A percentile compares a stretch with the other conserved stretches of the same genome.
These are phyloP conservation scores for Thielaviopsis punctulata DNA, from an alignment of 2,329 filamentous ascomycete species.

Conservation along the genomic window DNA sequence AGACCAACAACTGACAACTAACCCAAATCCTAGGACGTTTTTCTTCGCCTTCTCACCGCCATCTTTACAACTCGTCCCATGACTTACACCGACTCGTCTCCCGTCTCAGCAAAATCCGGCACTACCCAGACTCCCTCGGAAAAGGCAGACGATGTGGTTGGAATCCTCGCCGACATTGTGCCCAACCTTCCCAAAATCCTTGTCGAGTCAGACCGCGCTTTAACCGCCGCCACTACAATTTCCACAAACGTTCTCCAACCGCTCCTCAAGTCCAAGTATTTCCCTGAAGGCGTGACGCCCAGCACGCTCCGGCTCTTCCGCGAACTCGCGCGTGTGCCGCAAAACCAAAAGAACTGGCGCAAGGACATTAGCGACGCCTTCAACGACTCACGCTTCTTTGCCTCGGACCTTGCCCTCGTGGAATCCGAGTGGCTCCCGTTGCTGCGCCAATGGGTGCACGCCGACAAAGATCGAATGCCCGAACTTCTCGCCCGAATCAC, in stretches of 20 bases:
- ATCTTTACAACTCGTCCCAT: constrained; percentile 81
- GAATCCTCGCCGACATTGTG: constrained; percentile 61
- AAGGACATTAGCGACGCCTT: constrained; percentile 86
- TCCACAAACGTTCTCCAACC: constrained; percentile 71
- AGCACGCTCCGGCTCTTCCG: constrained; percentile 57
- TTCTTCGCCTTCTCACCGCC: constrained; percentile 74
- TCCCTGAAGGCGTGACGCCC: constrained; percentile 67
- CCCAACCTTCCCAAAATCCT: constrained; percentile 69
- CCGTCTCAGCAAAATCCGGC: constrained; percentile 21
- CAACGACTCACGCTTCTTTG: constrained; percentile 75
- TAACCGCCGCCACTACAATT: constrained; percentile 61
- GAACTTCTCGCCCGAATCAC: constrained; percentile 67
- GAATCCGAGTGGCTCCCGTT: constrained; percentile 65
- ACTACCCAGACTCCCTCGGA: constrained; percentile 24
- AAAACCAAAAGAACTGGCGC: constrained; percentile 77
- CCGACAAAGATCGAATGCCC: constrained; percentile 73
- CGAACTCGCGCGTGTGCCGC: constrained; percentile 59
- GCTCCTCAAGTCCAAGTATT: constrained; percentile 64
- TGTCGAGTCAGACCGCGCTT: constrained; percentile 69
- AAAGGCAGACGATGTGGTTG: constrained; percentile 57
- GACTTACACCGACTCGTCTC: constrained; percentile 42
- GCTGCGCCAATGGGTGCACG: constrained; percentile 65
- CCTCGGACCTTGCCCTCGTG: constrained; percentile 47
- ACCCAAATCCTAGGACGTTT: constrained; percentile 49
- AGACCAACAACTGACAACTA: not conserved